These are phyloP conservation scores for Penicillium ochrochloron DNA, from an alignment of 495 filamentous ascomycete genomes.

Conservation along the genomic window DNA sequence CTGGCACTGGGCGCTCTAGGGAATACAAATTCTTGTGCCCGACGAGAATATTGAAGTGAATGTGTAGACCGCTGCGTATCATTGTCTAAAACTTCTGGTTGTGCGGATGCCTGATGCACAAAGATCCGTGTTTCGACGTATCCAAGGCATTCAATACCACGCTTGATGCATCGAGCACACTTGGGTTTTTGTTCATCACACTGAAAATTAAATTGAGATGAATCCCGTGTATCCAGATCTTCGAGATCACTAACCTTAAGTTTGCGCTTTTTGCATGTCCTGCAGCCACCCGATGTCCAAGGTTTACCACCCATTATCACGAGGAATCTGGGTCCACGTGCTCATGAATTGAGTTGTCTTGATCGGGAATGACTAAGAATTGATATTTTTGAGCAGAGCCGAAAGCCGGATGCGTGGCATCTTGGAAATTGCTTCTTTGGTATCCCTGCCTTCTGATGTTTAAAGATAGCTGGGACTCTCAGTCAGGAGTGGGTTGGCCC, in stretches of 20 bases:
- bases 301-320: neutral
- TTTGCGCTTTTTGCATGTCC: constrained; percentile 1
- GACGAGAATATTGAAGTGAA: neutral
- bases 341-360: neutral
- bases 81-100: neutral
- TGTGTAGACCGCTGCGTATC: neutral
- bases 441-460: neutral
- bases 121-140: neutral
- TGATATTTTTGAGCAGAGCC: neutral
- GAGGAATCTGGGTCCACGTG: neutral
- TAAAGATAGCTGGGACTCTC: neutral
- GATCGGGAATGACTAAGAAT: neutral
- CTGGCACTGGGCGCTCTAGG: neutral
- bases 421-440: neutral
- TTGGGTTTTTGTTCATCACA: neutral
- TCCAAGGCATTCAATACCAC: neutral
- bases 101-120: neutral
- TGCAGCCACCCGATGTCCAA: neutral
- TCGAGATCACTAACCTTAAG: neutral
- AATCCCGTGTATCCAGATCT: neutral
- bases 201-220: neutral
- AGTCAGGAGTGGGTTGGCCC: neutral
- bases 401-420: neutral
- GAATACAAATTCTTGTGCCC: neutral
- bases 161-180: neutral